Evolutionary conservation across 192 early-diverging fungal genomes (phyloP).

Genomic region (Coemansia sp.): DNA sequence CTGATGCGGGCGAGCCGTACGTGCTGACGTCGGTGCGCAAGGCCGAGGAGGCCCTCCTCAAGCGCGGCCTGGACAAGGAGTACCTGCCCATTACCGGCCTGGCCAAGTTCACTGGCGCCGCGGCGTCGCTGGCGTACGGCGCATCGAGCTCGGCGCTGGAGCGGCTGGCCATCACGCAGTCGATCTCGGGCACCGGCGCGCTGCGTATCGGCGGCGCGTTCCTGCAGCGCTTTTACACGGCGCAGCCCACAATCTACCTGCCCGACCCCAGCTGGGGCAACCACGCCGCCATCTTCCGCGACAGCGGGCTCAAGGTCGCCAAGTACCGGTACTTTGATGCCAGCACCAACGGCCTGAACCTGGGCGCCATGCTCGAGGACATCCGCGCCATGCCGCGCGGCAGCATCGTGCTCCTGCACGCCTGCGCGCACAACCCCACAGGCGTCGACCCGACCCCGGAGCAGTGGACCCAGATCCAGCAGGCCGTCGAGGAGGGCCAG

Average conservation of each 20-base stretch:
- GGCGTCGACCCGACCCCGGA: slow-evolving; percentile 93
- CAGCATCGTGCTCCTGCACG: slow-evolving; percentile 91
- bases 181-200: slow-evolving; percentile 97
- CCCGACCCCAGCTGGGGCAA: slow-evolving; percentile 98
- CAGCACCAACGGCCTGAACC: slow-evolving; percentile 87
- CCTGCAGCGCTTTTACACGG: slow-evolving; percentile 72
- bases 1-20: slow-evolving; percentile 88
- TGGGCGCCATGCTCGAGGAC: slow-evolving; percentile 88
- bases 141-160: slow-evolving; percentile 65
- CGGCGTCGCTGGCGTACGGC: slow-evolving; percentile 84
- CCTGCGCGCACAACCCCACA: slow-evolving; percentile 99
- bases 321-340: slow-evolving; percentile 96
- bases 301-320: slow-evolving; percentile 81
- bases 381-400: slow-evolving; percentile 80
- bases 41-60: slow-evolving; percentile 77
- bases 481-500: slow-evolving; percentile 69
- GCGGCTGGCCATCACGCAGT: slow-evolving; percentile 82
- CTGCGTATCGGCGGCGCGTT: slow-evolving; percentile 90
- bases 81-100: slow-evolving; percentile 95
- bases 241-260: slow-evolving; percentile 84
- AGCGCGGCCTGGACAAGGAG: slow-evolving; percentile 83
- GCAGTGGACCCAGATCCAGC: slow-evolving; percentile 89
- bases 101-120: slow-evolving; percentile 75
- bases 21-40: slow-evolving; percentile 86
- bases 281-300: slow-evolving; percentile 90